These are phyloP conservation scores for Colletotrichum navitas DNA, from an alignment of 2,329 filamentous ascomycete species.

Conservation along the genomic window DNA sequence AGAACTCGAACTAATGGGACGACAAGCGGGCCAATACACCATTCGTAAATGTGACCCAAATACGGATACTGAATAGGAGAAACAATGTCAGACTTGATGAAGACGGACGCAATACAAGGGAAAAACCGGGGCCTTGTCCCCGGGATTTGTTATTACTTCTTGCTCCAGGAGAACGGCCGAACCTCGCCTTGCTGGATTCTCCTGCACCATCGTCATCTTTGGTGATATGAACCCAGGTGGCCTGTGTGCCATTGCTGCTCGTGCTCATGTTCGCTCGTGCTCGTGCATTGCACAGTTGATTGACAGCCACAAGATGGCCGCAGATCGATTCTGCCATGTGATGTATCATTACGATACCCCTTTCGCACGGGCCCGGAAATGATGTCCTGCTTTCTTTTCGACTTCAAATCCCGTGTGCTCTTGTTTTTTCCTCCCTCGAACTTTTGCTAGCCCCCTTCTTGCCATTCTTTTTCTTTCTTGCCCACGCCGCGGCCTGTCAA, in stretches of 20 bases:
- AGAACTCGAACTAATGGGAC: slow-evolving; percentile 4
- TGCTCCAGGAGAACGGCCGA: not conserved
- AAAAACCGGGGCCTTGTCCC: slow-evolving; percentile 22
- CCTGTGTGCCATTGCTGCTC: slow-evolving; percentile 11
- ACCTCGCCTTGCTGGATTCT: slow-evolving; percentile 24
- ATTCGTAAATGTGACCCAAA: slow-evolving; percentile 3
- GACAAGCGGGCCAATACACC: slow-evolving; percentile 1
- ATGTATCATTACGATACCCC: slow-evolving; percentile 1
- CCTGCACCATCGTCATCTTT: slow-evolving; percentile 32
- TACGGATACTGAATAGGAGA: not conserved
- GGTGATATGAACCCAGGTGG: slow-evolving; percentile 3
- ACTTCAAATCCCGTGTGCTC: not conserved
- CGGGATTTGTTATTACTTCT: slow-evolving; percentile 21
- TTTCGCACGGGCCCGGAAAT: not conserved
- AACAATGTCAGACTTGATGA: slow-evolving; percentile 12
- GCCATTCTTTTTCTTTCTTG: slow-evolving; percentile 4
- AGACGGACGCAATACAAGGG: slow-evolving; percentile 10
- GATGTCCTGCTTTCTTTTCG: not conserved
- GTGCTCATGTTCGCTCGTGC: not conserved
- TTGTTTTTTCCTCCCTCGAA: slow-evolving; percentile 7
- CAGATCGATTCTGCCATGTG: slow-evolving; percentile 27
- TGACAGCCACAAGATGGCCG: slow-evolving; percentile 18
- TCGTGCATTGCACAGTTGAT: slow-evolving; percentile 26
- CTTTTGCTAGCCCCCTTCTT: slow-evolving; percentile 5
- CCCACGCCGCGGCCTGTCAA: slow-evolving; percentile 15